These are phyloP conservation scores for Monarda citriodora DNA, from an alignment of 305 asterid species.

Conservation along the genomic window DNA sequence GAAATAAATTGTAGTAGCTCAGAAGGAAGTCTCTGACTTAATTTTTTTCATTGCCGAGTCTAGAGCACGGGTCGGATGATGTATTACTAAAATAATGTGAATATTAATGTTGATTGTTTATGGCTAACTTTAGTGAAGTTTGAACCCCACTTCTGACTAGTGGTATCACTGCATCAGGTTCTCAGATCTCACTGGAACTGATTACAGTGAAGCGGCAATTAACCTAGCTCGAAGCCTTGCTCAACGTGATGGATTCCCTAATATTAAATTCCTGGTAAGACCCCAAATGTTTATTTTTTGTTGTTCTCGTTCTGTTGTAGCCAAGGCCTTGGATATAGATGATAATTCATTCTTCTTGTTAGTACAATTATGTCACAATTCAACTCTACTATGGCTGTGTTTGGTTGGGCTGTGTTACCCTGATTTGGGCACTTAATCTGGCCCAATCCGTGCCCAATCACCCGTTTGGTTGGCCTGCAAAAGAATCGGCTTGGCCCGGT, in stretches of 20 bases:
- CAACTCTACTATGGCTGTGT: conserved; percentile 1
- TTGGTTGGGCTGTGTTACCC: too few species aligned
- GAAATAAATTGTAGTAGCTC: conserved; percentile 3
- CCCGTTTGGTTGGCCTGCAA: too few species aligned
- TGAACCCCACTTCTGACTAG: conserved; percentile 23
- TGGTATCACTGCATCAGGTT: conserved; percentile 51
- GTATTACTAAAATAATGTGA: conserved; percentile 1
- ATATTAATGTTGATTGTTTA: not conserved
- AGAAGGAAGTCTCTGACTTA: not conserved
- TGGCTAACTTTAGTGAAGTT: conserved; percentile 17
- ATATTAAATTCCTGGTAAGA: conserved; percentile 79
- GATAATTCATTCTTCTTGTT: not conserved
- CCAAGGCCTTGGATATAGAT: not conserved
- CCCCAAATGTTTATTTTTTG: not conserved
- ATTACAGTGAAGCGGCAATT: conserved; percentile 96
- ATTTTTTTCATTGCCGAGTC: not conserved
- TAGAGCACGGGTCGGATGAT: not conserved
- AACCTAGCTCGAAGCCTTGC: conserved; percentile 88
- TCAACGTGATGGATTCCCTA: conserved; percentile 83
- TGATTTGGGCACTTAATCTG: too few species aligned
- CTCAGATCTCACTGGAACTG: conserved; percentile 97
- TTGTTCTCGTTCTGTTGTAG: conserved; percentile 3
- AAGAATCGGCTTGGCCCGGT: too few species aligned
- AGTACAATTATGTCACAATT: not conserved
- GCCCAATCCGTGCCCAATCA: too few species aligned